Evolutionary conservation across 768 basidiomycete genomes (phyloP).

Genomic region (Hericium rajendrae): DNA sequence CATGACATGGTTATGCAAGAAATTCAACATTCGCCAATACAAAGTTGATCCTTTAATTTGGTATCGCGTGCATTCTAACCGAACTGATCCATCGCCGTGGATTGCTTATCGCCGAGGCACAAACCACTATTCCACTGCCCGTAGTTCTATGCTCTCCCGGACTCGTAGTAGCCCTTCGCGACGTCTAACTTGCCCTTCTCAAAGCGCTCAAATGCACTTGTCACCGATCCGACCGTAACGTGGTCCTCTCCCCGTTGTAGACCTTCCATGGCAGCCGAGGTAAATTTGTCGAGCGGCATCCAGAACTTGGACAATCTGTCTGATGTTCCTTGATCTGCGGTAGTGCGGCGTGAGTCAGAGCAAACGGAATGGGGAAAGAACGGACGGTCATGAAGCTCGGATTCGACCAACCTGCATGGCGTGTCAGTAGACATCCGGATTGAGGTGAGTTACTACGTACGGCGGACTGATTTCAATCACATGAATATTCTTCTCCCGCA

Average conservation of each 20-base stretch:
- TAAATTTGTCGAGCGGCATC: conserved; percentile 45
- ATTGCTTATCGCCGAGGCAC: too few relatives aligned
- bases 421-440: background rate
- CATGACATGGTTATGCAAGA: too few relatives aligned
- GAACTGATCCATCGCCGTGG: too few relatives aligned
- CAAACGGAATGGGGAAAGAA: background rate
- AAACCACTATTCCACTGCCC: too few relatives aligned
- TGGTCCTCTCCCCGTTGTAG: conserved; percentile 26
- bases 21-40: too few relatives aligned
- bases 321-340: conserved; percentile 31
- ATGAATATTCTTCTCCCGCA: conserved; percentile 39
- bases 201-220: conserved; percentile 15
- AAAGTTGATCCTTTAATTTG: too few relatives aligned
- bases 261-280: conserved; percentile 27
- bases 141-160: background rate
- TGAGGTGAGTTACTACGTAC: conserved; percentile 25
- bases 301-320: conserved; percentile 38
- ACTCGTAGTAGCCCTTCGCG: background rate
- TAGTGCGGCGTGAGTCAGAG: too few relatives aligned
- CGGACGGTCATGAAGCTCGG: conserved; percentile 51
- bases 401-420: conserved; percentile 41
- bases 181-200: conserved; percentile 23
- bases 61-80: too few relatives aligned
- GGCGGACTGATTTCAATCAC: conserved; percentile 52
- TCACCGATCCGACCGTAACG: conserved; percentile 19